Base-by-base conservation (phyloP, 805 yeast genomes). In the Cyberlindnera veronae region DNA sequence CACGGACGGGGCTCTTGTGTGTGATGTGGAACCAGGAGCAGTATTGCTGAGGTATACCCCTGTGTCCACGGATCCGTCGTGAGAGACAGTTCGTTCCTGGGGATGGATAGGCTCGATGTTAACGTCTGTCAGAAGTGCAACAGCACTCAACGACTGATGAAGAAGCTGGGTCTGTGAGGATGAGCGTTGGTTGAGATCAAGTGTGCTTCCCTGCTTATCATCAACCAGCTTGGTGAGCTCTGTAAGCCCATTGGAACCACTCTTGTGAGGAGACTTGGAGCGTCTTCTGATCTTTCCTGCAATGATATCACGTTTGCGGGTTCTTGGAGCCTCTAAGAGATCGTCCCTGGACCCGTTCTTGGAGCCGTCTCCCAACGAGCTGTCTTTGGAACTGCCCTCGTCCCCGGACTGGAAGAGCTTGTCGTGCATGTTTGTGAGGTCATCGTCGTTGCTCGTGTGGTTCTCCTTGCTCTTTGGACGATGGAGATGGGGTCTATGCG, bases 231-330 rank as follows among this genome's bases (percentile, higher is more conserved):
- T 33, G 11, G 39, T 26, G 11, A 34, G 16, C 24, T 43, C 40
- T 2, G 36, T 11, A 4, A 32, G 19, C 4, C n/a, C 34, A 21
- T 14, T 6, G 10, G 6, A 22, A 3, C 22, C 29, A 24, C 29
- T 49, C 30, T 50, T 54, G 37, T 45, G 53, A 3, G 60, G 60
- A 1, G 60, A 54, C 28, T 46, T 54, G 6, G 60, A 51, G 3
- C 46, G 28, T 36, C 38, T 40, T 31, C 53, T 41, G 15, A 53
- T 44, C 45, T 49, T 53, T 5, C 39, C 44, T 2, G 39, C 45
- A 1, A 54, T 21, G 14, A 38, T 34, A 15, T 51, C 52, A 20
- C 55, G 42, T 33, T 34, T 51, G 17, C 53, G 42, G 32, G 45
- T 3, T 15, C 48, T 34, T 32, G 50, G 31, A 4, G 24, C 34